These are phyloP conservation scores for Coemansia sp. DNA, from an alignment of 192 early-diverging fungal species.

Conservation along the genomic window DNA sequence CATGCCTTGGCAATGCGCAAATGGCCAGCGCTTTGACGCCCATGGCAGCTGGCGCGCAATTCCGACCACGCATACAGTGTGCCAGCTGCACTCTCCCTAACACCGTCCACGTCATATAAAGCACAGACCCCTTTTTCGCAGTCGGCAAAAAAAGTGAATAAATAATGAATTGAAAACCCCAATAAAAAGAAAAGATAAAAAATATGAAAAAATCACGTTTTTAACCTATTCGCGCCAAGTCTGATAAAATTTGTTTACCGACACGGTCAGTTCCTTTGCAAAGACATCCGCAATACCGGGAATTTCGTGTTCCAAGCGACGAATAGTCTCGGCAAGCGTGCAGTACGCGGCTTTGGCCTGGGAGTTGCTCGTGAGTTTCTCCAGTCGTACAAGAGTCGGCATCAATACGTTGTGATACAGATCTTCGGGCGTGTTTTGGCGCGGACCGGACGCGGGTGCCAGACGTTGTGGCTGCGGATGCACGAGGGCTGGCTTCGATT, in stretches of 20 bases:
- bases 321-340: conserved; percentile 55
- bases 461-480: conserved; percentile 40
- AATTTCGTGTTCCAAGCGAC: conserved; percentile 53
- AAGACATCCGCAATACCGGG: conserved; percentile 57
- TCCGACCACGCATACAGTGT: too few species aligned
- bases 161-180: neutral
- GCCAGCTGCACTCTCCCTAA: too few species aligned
- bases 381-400: conserved; percentile 50
- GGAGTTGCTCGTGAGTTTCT: conserved; percentile 49
- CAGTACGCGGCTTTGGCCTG: conserved; percentile 50
- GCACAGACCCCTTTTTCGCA: too few species aligned
- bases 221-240: conserved; percentile 43
- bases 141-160: too few species aligned
- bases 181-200: neutral
- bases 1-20: too few species aligned
- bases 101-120: too few species aligned
- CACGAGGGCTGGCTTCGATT: conserved; percentile 17
- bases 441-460: neutral
- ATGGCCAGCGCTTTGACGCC: too few species aligned
- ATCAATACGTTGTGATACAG: conserved; percentile 56
- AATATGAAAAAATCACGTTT: conserved; percentile 4
- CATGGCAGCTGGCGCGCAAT: too few species aligned
- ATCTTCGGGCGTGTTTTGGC: conserved; percentile 43
- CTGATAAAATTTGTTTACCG: conserved; percentile 54
- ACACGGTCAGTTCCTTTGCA: conserved; percentile 48